Base-by-base conservation (phyloP, 2,329 filamentous ascomycete genomes). In the Boeremia exigua region DNA sequence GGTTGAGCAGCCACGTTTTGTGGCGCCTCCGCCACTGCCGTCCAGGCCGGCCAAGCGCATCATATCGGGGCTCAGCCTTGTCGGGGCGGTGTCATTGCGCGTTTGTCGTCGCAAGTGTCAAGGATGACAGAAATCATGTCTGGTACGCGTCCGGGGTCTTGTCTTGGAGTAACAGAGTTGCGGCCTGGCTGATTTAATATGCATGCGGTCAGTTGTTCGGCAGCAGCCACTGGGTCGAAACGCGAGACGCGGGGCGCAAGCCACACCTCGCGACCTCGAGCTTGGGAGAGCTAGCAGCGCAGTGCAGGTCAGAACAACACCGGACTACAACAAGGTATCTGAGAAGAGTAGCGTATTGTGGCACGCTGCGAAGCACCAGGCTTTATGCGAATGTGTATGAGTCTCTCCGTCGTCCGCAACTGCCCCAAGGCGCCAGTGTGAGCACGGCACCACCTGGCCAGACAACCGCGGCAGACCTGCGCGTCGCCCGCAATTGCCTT, bases 41-140 rank as follows among this genome's bases (percentile, higher is more conserved):
- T 61, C 48, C 58, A 56, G 53, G 57, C 53, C 43, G 59, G 61
- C 61, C 64, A 62, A 62, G 58, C 55, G 62, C 63, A 59, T 63
- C 63, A 67, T 63, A 25, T 45, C 56, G 56, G 48, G 15, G 65
- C 71, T 73, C 67, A 69, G 71, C 70, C 70, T 57, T 68, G 64
- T 49, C 49, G 50, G 47, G 30, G 62, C 59, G 56, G 59, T 69
- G 66, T 61, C 58, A 71, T 73, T 73, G 68, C 70, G 69, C 50
- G 64, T 63, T 49, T n/a, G 45, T 48, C 50, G 58, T 69, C 66
- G 66, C 67, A 69, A 67, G 54, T 49, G 43, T 38, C 34, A 45
- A 57, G 48, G 44, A 48, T 52, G 51, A 48, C 34, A 38, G 44
- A 42, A 12, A 23, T 42, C 42, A 47, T 56, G 45, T 51, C 25